phyloP scores from a whole-genome alignment of 228 moss, liverwort and hornwort genomes.

The Sphagnum fallax region DNA sequence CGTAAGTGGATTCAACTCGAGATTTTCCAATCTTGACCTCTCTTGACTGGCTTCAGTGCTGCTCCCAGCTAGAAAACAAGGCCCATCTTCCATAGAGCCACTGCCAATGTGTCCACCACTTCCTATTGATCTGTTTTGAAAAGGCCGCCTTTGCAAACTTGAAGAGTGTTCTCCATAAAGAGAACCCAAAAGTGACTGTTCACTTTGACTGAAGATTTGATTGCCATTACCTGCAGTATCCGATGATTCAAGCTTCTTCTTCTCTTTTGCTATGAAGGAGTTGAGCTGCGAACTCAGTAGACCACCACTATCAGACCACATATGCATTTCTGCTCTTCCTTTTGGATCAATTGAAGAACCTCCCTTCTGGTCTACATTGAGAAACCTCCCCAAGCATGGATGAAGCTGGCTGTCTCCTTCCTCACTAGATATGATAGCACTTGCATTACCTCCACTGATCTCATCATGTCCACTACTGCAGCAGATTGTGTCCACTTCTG shows the following conservation, averaged over 20 bases:
- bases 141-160: background rate
- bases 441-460: conserved; percentile 13
- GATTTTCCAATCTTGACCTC: background rate
- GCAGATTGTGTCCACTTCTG: conserved; percentile 11
- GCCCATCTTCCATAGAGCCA: conserved; percentile 3
- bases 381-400: background rate
- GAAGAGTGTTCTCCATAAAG: background rate
- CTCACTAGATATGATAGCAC: conserved; percentile 16
- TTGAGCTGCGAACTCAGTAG: conserved; percentile 16
- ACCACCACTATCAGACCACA: conserved; percentile 11
- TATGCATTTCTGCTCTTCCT: conserved; percentile 1
- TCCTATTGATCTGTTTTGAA: conserved; percentile 4
- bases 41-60: background rate
- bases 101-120: background rate
- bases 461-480: conserved; percentile 20
- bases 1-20: background rate
- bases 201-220: conserved; percentile 1
- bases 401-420: conserved; percentile 13
- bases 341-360: background rate
- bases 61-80: conserved; percentile 6
- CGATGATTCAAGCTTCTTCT: conserved; percentile 13
- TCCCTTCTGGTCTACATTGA: background rate
- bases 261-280: conserved; percentile 17
- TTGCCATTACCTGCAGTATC: conserved; percentile 1
- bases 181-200: conserved; percentile 3